Evolutionary conservation across 2,329 filamentous ascomycete species (phyloP).

Genomic region (Trichoderma guizhouense): DNA sequence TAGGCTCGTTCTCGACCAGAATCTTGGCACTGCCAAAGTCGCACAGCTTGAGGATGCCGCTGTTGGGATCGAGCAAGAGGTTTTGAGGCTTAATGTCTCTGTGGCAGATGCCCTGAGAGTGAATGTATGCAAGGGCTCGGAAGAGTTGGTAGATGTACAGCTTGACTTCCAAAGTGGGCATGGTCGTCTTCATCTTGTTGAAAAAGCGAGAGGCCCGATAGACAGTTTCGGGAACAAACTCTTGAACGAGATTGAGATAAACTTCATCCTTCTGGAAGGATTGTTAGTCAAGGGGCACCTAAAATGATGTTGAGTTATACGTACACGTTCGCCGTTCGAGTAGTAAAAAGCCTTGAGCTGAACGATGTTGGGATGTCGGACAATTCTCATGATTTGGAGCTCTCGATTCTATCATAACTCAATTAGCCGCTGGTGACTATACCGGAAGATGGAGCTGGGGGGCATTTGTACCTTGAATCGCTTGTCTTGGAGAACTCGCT

Average conservation of each 20-base stretch:
- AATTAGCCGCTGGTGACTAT: slow-evolving; percentile 7
- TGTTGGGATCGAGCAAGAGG: slow-evolving; percentile 84
- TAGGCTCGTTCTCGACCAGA: slow-evolving; percentile 95
- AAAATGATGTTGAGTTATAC: neutral
- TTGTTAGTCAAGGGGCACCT: slow-evolving; percentile 8
- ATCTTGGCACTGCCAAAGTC: slow-evolving; percentile 99
- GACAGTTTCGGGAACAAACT: slow-evolving; percentile 97
- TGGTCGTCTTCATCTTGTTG: slow-evolving; percentile 99
- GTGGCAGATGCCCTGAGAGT: slow-evolving; percentile 98
- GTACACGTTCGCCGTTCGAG: slow-evolving; percentile 95
- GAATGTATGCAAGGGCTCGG: slow-evolving; percentile 95
- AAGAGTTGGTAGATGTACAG: slow-evolving; percentile 99
- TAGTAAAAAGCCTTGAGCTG: slow-evolving; percentile 99
- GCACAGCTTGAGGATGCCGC: slow-evolving; percentile 91
- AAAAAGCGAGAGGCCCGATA: slow-evolving; percentile 98
- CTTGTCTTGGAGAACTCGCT: slow-evolving; percentile 98
- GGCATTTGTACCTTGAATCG: slow-evolving; percentile 79
- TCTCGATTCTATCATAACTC: slow-evolving; percentile 77
- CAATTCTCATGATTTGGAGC: slow-evolving; percentile 99
- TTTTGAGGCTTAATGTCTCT: slow-evolving; percentile 99
- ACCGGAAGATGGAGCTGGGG: neutral
- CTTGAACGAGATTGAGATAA: slow-evolving; percentile 95
- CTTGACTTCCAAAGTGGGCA: slow-evolving; percentile 98
- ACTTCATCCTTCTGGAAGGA: slow-evolving; percentile 83
- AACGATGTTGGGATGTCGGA: slow-evolving; percentile 97